Evolutionary conservation across 441 rosid genomes (phyloP).

Genomic region (Adansonia rubrostipa): DNA sequence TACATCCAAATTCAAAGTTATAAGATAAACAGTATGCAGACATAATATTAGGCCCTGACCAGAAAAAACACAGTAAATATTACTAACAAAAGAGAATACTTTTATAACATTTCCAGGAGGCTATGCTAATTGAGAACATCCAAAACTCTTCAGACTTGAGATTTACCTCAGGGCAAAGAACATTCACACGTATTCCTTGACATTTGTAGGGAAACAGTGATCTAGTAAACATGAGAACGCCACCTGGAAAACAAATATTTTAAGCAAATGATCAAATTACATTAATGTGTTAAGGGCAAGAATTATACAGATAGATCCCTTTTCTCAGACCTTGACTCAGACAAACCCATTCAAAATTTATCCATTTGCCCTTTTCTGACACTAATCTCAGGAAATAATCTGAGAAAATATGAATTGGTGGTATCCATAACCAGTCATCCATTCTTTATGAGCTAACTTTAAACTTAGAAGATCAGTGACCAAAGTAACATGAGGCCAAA

Average conservation of each 20-base stretch:
- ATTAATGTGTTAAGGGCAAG: not conserved
- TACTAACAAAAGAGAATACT: not conserved
- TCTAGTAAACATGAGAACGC: constrained; percentile 88
- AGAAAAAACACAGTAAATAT: not conserved
- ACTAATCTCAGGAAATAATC: not conserved
- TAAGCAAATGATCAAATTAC: constrained; percentile 24
- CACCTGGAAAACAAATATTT: constrained; percentile 49
- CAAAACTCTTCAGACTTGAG: constrained; percentile 7
- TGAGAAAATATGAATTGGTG: constrained; percentile 4
- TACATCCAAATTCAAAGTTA: constrained; percentile 45
- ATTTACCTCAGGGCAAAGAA: constrained; percentile 97
- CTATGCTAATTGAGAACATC: not conserved
- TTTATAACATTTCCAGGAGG: not conserved
- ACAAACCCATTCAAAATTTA: not conserved
- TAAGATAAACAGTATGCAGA: not conserved
- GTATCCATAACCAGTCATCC: not conserved
- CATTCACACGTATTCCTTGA: constrained; percentile 87
- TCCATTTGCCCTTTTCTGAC: not conserved
- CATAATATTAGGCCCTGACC: not conserved
- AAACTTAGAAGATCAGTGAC: not conserved
- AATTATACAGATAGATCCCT: not conserved
- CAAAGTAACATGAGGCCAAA: not conserved
- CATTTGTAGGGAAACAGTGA: constrained; percentile 63
- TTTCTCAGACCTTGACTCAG: not conserved
- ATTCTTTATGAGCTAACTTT: not conserved